Percentiles rank a stretch among this genome's conserved stretches.
These are phyloP conservation scores for Cucumis melo DNA, from an alignment of 306 rosid genomes.

Conservation along the genomic window DNA sequence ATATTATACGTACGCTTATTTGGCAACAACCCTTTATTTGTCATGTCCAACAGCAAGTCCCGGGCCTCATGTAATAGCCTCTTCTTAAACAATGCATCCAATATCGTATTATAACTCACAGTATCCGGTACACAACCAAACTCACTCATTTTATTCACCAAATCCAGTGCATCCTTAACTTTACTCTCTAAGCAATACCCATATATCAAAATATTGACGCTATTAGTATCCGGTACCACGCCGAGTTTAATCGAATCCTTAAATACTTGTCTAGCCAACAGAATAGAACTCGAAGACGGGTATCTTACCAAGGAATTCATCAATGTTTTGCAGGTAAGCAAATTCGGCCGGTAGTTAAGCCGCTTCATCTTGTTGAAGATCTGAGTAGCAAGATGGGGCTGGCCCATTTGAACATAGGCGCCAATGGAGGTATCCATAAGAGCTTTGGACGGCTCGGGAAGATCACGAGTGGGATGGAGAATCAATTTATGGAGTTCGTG, in stretches of 20 bases:
- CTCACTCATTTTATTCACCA: constrained; percentile 35
- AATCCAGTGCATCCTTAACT: constrained; percentile 28
- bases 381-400: constrained; percentile 44
- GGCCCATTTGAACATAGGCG: constrained; percentile 40
- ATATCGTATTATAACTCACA: constrained; percentile 58
- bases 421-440: constrained; percentile 56
- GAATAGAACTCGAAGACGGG: constrained; percentile 28
- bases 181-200: constrained; percentile 46
- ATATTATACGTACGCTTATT: constrained; percentile 52
- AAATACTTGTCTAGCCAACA: constrained; percentile 26
- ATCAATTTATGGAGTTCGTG: constrained; percentile 43
- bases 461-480: constrained; percentile 21
- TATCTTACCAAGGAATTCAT: constrained; percentile 38
- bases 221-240: constrained; percentile 25
- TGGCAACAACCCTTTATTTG: constrained; percentile 35
- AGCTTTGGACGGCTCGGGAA: constrained; percentile 19
- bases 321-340: constrained; percentile 64
- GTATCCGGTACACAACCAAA: constrained; percentile 50
- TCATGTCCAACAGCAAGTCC: constrained; percentile 55
- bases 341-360: constrained; percentile 25
- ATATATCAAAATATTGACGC: constrained; percentile 50
- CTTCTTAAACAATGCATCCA: constrained; percentile 48
- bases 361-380: constrained; percentile 64
- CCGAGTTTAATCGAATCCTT: constrained; percentile 31
- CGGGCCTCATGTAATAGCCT: constrained; percentile 40